A percentile compares a stretch with the other conserved stretches of the same genome.
Evolutionary conservation across 139 green algal species (phyloP).

Genomic region (Nannochloris sp.): DNA sequence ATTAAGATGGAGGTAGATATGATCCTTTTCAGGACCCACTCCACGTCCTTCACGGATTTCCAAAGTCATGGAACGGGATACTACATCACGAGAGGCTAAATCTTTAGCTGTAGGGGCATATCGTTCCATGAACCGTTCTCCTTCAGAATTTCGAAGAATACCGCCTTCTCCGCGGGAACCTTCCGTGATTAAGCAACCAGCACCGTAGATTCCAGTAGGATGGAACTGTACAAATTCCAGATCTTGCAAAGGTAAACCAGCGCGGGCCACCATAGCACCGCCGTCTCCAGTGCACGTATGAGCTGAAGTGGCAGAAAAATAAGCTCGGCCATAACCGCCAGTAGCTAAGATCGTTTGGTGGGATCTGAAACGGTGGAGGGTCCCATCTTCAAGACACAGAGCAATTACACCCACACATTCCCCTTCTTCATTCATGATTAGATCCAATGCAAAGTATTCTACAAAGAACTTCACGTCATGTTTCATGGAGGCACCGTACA

Average conservation of each 20-base stretch:
- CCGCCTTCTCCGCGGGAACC: slow-evolving; percentile 91
- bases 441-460: slow-evolving; percentile 97
- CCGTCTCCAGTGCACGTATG: slow-evolving; percentile 99
- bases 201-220: slow-evolving; percentile 97
- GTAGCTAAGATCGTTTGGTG: slow-evolving; percentile 95
- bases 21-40: slow-evolving; percentile 72
- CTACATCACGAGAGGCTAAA: slow-evolving; percentile 94
- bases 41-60: slow-evolving; percentile 84
- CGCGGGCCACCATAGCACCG: slow-evolving; percentile 87
- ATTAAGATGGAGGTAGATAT: slow-evolving; percentile 99
- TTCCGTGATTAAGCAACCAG: slow-evolving; percentile 99
- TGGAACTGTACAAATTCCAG: slow-evolving; percentile 98
- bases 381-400: slow-evolving; percentile 97
- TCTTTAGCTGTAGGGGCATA: slow-evolving; percentile 98
- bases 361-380: slow-evolving; percentile 87
- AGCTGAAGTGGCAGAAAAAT: slow-evolving; percentile 92
- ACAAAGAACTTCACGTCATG: slow-evolving; percentile 97
- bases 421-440: slow-evolving; percentile 94
- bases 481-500: slow-evolving; percentile 95
- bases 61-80: slow-evolving; percentile 90
- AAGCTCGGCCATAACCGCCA: slow-evolving; percentile 93
- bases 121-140: slow-evolving; percentile 99
- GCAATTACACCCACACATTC: slow-evolving; percentile 77
- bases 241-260: slow-evolving; percentile 90
- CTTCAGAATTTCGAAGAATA: slow-evolving; percentile 94